Base-by-base conservation (phyloP, 768 basidiomycete genomes). In the Lenzites betulinus region DNA sequence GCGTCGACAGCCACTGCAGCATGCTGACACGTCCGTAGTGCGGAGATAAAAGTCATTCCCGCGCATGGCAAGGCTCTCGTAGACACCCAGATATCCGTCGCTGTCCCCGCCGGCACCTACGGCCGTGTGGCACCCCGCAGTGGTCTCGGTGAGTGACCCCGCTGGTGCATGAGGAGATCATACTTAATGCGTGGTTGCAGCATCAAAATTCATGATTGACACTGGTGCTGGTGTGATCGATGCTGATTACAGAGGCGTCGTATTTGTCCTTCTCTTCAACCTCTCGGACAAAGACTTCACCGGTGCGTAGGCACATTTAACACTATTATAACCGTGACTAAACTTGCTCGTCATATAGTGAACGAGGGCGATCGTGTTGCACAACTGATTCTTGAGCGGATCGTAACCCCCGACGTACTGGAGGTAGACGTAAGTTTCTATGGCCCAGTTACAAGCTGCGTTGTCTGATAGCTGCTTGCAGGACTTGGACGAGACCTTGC, bases 171-270 rank as follows among this genome's bases (percentile, higher is more conserved):
- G 50, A 33, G 48, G n/a, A 23, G 30, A 44, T 54, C n/a, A 26
- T 20, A 35, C 38, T 42, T 49, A 51, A 8, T 54, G 26, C 52
- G 43, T 23, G 54, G 36, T 63, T 23, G 18, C 63, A 97, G 97
- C 97, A 20, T 91, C 92, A 16, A 99, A 99, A 71, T 95, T 93
- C 73, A 94, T 93, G 87, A 98, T 98, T 59, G 92, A 95, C 70
- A 98, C 96, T 0, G 97, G 97, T 1, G 97, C 97, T 12, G 97
- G 96, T 22, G 97, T 99, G 7, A 84, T 99, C 51, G 97, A 99
- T 64, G 92, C 93, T 7, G 97, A 99, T 73, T 98, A 99, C 74
- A 83, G 97, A 54, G 97, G 97, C 22, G 78, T 86, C 13, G 84
- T 99, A 47, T 94, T 89, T 69, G 92, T 98, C 36, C 79, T 99